These are phyloP conservation scores for Alternaria ventricosa DNA, from an alignment of 2,329 filamentous ascomycete genomes.

Conservation along the genomic window DNA sequence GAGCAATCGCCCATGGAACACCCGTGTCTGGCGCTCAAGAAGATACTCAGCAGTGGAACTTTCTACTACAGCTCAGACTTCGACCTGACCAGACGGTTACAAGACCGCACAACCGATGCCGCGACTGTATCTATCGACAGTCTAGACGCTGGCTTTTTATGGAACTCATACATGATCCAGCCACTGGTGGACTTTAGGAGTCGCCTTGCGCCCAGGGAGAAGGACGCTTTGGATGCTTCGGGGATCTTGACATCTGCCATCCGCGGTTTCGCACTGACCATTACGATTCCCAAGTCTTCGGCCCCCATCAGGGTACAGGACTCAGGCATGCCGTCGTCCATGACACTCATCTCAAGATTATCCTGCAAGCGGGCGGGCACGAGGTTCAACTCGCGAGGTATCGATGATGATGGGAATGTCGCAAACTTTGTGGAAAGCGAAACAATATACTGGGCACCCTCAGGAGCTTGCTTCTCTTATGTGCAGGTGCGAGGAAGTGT, in stretches of 20 bases:
- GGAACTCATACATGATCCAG: conserved; percentile 99
- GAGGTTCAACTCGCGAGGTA: conserved; percentile 94
- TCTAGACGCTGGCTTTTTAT: conserved; percentile 89
- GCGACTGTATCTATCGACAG: conserved; percentile 88
- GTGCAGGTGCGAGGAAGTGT: conserved; percentile 91
- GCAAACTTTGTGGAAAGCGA: conserved; percentile 99
- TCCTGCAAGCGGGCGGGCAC: conserved; percentile 93
- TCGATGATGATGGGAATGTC: conserved; percentile 96
- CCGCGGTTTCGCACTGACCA: conserved; percentile 86
- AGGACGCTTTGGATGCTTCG: conserved; percentile 80
- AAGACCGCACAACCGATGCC: conserved; percentile 82
- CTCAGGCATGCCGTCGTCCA: conserved; percentile 77
- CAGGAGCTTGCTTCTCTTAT: conserved; percentile 84
- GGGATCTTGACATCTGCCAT: conserved; percentile 92
- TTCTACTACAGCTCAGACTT: conserved; percentile 99
- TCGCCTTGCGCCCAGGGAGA: conserved; percentile 76
- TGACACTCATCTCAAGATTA: conserved; percentile 89
- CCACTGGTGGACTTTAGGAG: conserved; percentile 89
- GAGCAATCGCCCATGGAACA: conserved; percentile 79
- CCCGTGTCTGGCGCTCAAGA: conserved; percentile 88
- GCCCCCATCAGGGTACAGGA: conserved; percentile 71
- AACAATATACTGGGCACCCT: conserved; percentile 85
- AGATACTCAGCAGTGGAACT: conserved; percentile 87
- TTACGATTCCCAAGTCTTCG: conserved; percentile 79
- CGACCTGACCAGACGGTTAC: conserved; percentile 89